Base-by-base conservation (phyloP, 1,139 yeast species). In the Entelexis paramagnoliae region DNA sequence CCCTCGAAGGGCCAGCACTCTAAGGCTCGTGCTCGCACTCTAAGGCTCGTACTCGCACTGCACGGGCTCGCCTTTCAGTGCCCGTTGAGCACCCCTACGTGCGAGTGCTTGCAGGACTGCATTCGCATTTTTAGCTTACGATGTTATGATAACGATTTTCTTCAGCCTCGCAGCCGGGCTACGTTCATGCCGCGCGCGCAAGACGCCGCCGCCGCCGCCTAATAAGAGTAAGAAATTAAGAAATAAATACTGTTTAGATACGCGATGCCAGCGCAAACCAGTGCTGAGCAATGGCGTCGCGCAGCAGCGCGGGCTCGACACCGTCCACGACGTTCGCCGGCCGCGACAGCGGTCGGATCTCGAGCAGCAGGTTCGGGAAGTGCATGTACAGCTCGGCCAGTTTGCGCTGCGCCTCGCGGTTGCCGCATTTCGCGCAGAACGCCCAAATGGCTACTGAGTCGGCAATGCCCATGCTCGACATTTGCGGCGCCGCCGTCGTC, bases 401-500 rank as follows among this genome's bases (percentile, higher is more conserved):
- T 41, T 51, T 48, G 28, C 51, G 51, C 48, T 57, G 62, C 10
- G 62, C 62, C 42, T 51, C 51, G n/a, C 50, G 47, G 28, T 58
- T 52, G 20, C 62, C 62, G 20, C 51, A 48, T 30, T 58, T 53
- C 5, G 62, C 62, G 41, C 62, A 59, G 29, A 59, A 59, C 17
- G 59, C 58, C 58, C 59, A 59, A 8, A 59, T 59, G 1, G 57
- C 53, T 10, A 58, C 62, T 14, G 60, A 55, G 45, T 59, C 62
- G 9, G 55, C 49, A 24, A 59, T 59, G 11, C 60, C 62, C 54
- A 56, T 54, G 19, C 49, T 50, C 22, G 58, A 56, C 42, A 58
- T 55, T n/a, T 38, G 42, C 9, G 56, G 54, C 16, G 58, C 53
- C 8, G 51, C 34, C 8, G 51, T 50, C n/a, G 50, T 20, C 9